A percentile compares a stretch with the other conserved stretches of the same genome.
Conservation (phyloP, 805 yeast genomes). For the Priceomyces carsonii region DNA sequence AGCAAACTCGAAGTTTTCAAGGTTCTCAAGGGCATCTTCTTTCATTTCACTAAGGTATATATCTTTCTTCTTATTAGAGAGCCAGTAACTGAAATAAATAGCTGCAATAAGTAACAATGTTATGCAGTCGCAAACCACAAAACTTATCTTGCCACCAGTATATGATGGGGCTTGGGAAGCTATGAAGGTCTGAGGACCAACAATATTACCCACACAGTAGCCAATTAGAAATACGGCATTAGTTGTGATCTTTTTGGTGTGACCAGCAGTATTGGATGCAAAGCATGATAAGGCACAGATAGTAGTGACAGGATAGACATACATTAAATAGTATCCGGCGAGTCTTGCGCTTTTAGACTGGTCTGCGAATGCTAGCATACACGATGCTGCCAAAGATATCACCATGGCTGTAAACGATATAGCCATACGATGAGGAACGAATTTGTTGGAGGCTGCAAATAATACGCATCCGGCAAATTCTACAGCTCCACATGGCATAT, state of each 20-base stretch:
- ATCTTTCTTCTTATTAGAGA: conserved; percentile 14
- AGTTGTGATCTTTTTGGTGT: conserved; percentile 12
- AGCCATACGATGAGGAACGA: conserved; percentile 23
- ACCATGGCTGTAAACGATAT: conserved; percentile 21
- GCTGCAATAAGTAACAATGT: conserved; percentile 6
- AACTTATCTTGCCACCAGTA: conserved; percentile 19
- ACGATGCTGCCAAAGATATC: conserved; percentile 9
- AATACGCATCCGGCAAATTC: conserved; percentile 29
- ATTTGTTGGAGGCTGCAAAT: conserved; percentile 26
- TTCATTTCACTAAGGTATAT: conserved; percentile 19
- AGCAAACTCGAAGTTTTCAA: conserved; percentile 47
- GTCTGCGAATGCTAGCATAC: conserved; percentile 46
- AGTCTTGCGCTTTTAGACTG: conserved; percentile 15
- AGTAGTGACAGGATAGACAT: conserved; percentile 27
- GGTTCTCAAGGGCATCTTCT: background rate
- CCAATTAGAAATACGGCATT: conserved; percentile 26
- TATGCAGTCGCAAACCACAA: conserved; percentile 8
- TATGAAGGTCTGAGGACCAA: conserved; percentile 28
- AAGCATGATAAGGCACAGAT: conserved; percentile 19
- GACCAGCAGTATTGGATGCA: conserved; percentile 14
- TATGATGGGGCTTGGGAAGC: conserved; percentile 26
- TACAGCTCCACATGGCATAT: conserved; percentile 39
- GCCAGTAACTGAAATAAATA: conserved; percentile 5
- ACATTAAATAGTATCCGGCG: conserved; percentile 32
- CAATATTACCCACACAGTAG: conserved; percentile 28